Conservation (phyloP, 305 asterid species). For the Caryopteris hybrid region DNA sequence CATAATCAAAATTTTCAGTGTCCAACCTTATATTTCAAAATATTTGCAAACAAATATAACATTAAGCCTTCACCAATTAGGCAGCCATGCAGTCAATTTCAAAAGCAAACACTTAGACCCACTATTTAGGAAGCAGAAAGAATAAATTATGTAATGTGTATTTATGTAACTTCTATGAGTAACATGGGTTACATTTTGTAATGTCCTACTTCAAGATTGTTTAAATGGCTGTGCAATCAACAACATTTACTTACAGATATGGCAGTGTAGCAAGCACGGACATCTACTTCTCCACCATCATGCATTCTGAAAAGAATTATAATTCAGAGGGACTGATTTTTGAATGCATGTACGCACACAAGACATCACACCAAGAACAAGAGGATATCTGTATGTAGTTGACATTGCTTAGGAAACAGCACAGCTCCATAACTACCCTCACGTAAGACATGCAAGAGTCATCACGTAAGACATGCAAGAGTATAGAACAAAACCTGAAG, state of each 20-base stretch:
- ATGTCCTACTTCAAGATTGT: not conserved
- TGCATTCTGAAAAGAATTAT: conserved; percentile 69
- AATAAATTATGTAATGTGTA: not conserved
- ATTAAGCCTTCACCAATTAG: not conserved
- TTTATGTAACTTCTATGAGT: not conserved
- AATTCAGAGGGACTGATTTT: conserved; percentile 8
- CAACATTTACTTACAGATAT: conserved; percentile 63
- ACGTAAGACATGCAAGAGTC: conserved; percentile 9
- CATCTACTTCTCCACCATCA: conserved; percentile 96
- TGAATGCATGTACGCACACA: not conserved
- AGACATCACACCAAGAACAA: not conserved
- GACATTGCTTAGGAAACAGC: not conserved
- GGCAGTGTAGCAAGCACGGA: conserved; percentile 97
- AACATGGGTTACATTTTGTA: not conserved
- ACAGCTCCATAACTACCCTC: conserved; percentile 5
- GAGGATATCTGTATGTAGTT: not conserved
- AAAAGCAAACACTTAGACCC: not conserved
- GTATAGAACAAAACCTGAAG: conserved; percentile 59
- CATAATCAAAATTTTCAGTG: not conserved
- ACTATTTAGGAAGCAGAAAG: not conserved
- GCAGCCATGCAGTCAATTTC: not conserved
- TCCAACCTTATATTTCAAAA: not conserved
- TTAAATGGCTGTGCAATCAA: conserved; percentile 1
- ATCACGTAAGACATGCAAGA: conserved; percentile 11
- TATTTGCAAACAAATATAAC: not conserved